Evolutionary conservation across 1,284 basidiomycete species (phyloP).

Genomic region (Caloboletus firmus): DNA sequence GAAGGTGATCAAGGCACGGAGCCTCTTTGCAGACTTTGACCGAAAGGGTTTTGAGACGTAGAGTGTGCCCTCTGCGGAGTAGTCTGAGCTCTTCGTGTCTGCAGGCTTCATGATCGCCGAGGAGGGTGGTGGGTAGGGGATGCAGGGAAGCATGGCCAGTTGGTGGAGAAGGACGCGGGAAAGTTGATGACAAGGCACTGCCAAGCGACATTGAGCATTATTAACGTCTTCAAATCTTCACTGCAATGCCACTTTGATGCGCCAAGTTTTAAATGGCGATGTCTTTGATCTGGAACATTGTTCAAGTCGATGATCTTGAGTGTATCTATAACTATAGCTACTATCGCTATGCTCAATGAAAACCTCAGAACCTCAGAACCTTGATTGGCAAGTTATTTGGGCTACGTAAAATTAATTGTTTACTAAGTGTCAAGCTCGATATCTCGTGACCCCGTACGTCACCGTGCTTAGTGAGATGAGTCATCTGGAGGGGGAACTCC

Average conservation of each 20-base stretch:
- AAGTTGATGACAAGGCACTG: constrained; percentile 9
- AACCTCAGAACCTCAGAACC: too few relatives aligned
- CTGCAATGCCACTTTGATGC: not conserved
- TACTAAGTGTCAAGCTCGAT: too few relatives aligned
- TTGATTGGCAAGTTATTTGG: too few relatives aligned
- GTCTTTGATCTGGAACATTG: not conserved
- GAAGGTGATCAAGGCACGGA: constrained; percentile 79
- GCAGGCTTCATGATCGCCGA: constrained; percentile 22
- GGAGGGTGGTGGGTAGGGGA: constrained; percentile 2
- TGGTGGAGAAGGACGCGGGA: constrained; percentile 6
- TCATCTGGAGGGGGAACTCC: too few relatives aligned
- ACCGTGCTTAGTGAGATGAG: not conserved
- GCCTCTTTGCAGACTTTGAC: constrained; percentile 62
- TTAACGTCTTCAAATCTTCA: not conserved
- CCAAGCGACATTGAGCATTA: not conserved
- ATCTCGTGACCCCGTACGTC: not conserved
- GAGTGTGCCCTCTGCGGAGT: constrained; percentile 62
- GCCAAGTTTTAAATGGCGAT: not conserved
- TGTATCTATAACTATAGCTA: not conserved
- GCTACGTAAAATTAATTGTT: too few relatives aligned
- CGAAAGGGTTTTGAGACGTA: constrained; percentile 76
- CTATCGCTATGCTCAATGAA: not conserved
- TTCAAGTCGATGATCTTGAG: not conserved
- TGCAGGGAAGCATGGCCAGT: constrained; percentile 13
- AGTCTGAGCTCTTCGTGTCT: constrained; percentile 39